These are phyloP conservation scores for Penicillium maclennaniae DNA, from an alignment of 495 filamentous ascomycete species.

Conservation along the genomic window DNA sequence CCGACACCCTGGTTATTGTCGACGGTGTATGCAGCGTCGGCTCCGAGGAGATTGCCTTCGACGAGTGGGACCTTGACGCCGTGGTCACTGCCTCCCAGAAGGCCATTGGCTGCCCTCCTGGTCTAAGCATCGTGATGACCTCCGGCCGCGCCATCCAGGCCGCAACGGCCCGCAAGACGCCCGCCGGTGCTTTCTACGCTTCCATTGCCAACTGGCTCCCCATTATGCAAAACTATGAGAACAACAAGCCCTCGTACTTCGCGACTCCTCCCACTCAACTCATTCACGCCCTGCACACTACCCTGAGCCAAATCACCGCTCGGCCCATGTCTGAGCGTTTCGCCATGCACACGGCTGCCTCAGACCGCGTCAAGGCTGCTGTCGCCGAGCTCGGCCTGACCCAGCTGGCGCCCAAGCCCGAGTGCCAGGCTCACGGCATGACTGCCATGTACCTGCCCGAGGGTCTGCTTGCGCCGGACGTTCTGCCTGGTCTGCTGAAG, in stretches of 20 bases:
- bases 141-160: conserved; percentile 82
- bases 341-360: conserved; percentile 67
- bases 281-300: conserved; percentile 88
- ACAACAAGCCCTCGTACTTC: conserved; percentile 94
- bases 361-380: conserved; percentile 77
- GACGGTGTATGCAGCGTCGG: conserved; percentile 97
- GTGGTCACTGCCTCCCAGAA: conserved; percentile 95
- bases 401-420: conserved; percentile 77
- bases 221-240: conserved; percentile 99
- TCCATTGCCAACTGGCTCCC: conserved; percentile 96
- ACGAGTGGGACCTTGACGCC: conserved; percentile 89
- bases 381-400: conserved; percentile 75
- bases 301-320: conserved; percentile 80
- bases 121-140: conserved; percentile 87
- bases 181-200: conserved; percentile 83
- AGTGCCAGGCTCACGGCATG: conserved; percentile 95
- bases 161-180: conserved; percentile 74
- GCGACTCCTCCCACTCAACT: conserved; percentile 94
- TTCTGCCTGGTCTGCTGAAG: conserved; percentile 82
- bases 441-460: conserved; percentile 95
- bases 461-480: conserved; percentile 68
- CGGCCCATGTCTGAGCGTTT: conserved; percentile 76
- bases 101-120: conserved; percentile 91
- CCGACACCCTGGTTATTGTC: conserved; percentile 83
- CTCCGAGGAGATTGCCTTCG: conserved; percentile 91